phyloP scores from a whole-genome alignment of 2,329 filamentous ascomycete species.

The Aquanectria penicillioides region DNA sequence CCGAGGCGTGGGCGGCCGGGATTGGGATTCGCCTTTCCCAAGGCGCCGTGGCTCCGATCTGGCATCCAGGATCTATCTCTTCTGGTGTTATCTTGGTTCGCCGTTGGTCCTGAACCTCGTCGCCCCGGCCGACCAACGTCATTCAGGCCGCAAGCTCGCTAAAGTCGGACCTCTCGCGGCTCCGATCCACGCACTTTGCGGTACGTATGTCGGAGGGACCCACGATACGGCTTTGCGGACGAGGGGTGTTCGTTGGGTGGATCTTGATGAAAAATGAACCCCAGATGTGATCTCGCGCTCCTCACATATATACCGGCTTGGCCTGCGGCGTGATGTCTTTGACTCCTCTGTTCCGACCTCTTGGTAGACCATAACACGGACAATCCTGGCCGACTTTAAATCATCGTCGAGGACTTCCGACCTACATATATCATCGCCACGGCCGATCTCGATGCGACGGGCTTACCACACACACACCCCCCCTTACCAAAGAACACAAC shows the following conservation, averaged over 20 bases:
- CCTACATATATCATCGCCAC: too few species aligned
- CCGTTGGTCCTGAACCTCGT: too few species aligned
- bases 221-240: conserved; percentile 14
- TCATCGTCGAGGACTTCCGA: not conserved
- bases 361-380: not conserved
- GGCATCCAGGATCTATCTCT: conserved; percentile 21
- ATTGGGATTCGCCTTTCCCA: conserved; percentile 18
- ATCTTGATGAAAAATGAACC: conserved; percentile 21
- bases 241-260: conserved; percentile 14
- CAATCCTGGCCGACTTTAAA: not conserved
- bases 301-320: conserved; percentile 25
- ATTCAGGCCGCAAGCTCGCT: not conserved
- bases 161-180: conserved; percentile 17
- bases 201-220: conserved; percentile 14
- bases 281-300: not conserved
- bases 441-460: too few species aligned
- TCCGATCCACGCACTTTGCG: conserved; percentile 14
- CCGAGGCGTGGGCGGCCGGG: conserved; percentile 14
- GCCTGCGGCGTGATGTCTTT: not conserved
- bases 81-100: conserved; percentile 4
- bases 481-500: not conserved
- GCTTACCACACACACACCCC: not conserved
- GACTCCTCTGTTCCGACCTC: not conserved
- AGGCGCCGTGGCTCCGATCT: conserved; percentile 26
- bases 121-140: conserved; percentile 12